Base-by-base conservation (phyloP, 805 yeast genomes). In the Schwanniomyces yamadae region DNA sequence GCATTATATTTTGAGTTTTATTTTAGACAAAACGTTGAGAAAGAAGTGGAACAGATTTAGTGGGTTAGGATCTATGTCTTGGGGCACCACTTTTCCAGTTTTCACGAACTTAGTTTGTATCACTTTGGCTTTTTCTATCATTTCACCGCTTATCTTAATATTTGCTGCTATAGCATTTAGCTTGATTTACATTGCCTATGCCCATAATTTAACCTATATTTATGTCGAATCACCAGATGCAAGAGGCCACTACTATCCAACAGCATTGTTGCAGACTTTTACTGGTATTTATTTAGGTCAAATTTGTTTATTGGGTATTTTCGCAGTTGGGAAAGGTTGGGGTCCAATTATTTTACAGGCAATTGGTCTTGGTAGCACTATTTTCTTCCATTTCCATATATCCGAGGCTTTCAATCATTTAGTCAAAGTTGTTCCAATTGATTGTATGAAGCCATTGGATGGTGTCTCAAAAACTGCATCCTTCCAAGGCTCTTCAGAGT, bases 241-340 rank as follows among this genome's bases (percentile, higher is more conserved):
- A 13, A 73, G 91, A 53, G 99, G 99, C 35, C 64, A 72, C 33
- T 82, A 83, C 65, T 93, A 89, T 57, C 93, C 96, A 42, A 77
- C 87, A 43, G 96, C 97, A 2, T 60, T 91, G 34, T 84, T 80
- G 68, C 97, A 91, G 64, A 82, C 95, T 1, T 73, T 91, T 56
- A 81, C 82, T 24, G 99, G 99, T 39, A 59, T 93, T 28, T 91
- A 91, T 58, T 58, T 91, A 29, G 95, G 95, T 25, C 90, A 91
- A 61, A 63, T 89, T 15, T 87, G 96, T 68, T 50, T 93, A 44
- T 57, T 93, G 36, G 97, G 96, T 37, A 61, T 93, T 37, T 90
- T 88, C 56, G 85, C 78, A 12, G 95, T 91, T 37, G 89, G 95
- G 42, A 87, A 87, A 69, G 84, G 95, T 27, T 91, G 96, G 96